Evolutionary conservation across 2,329 filamentous ascomycete genomes (phyloP).

Genomic region (Sporothrix brunneoviolacea): DNA sequence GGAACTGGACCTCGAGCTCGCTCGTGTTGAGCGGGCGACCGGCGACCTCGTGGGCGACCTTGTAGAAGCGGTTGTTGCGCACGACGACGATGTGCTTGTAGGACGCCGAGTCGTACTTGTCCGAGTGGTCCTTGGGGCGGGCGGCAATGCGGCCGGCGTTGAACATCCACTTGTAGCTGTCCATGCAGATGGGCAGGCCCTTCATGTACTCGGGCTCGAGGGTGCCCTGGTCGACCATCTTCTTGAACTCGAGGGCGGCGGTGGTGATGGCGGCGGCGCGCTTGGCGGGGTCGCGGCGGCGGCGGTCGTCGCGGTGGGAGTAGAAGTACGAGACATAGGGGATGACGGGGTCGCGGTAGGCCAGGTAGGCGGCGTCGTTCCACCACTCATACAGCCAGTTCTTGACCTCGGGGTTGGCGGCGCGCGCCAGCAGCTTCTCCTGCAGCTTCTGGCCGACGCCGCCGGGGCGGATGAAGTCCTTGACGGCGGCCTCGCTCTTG

Average conservation of each 20-base stretch:
- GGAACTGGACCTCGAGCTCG: slow-evolving; percentile 87
- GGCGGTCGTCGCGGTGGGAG: slow-evolving; percentile 89
- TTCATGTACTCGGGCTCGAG: slow-evolving; percentile 99
- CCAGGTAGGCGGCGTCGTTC: slow-evolving; percentile 90
- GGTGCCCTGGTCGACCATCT: slow-evolving; percentile 71
- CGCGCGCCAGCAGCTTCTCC: slow-evolving; percentile 73
- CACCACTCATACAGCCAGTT: slow-evolving; percentile 99
- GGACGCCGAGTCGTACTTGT: slow-evolving; percentile 63
- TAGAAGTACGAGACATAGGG: slow-evolving; percentile 99
- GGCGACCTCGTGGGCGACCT: slow-evolving; percentile 72
- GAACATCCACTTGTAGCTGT: slow-evolving; percentile 99
- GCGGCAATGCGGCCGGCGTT: slow-evolving; percentile 83
- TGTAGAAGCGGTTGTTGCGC: slow-evolving; percentile 97
- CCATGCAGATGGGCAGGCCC: slow-evolving; percentile 95
- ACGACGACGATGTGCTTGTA: slow-evolving; percentile 86
- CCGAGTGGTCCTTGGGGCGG: slow-evolving; percentile 71
- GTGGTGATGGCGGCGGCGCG: slow-evolving; percentile 86
- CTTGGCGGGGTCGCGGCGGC: slow-evolving; percentile 80
- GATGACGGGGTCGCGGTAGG: slow-evolving; percentile 89
- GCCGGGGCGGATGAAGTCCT: slow-evolving; percentile 83
- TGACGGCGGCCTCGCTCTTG: slow-evolving; percentile 71
- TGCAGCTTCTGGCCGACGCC: slow-evolving; percentile 78
- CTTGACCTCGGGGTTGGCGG: slow-evolving; percentile 71
- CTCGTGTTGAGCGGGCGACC: slow-evolving; percentile 81
- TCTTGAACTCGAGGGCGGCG: slow-evolving; percentile 87